A percentile compares a stretch with the other conserved stretches of the same genome.
Conservation (phyloP, 106 monocot species). For the Dendrobium catenatum region DNA sequence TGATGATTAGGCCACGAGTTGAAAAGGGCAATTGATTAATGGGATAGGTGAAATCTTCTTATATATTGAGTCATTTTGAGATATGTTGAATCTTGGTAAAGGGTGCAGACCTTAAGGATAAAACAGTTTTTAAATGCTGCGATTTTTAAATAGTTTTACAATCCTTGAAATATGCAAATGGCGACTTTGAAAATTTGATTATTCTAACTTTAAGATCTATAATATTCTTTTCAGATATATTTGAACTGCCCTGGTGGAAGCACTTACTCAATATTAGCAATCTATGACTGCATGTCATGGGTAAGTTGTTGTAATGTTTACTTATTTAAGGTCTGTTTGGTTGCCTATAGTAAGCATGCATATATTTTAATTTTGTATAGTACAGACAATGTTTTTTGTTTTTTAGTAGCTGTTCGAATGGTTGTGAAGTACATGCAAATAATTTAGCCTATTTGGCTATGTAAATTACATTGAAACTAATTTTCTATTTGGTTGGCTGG, state of each 20-base stretch:
- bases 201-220: background rate
- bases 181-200: background rate
- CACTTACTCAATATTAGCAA: slow-evolving; percentile 86
- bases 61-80: background rate
- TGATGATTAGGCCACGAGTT: background rate
- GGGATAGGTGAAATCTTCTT: background rate
- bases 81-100: background rate
- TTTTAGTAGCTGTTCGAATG: background rate
- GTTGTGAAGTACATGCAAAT: background rate
- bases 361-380: slow-evolving; percentile 1
- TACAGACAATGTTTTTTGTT: background rate
- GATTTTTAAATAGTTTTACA: background rate
- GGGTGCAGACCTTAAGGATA: background rate
- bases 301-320: slow-evolving; percentile 27
- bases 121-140: background rate
- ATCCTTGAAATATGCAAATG: background rate
- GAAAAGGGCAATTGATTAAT: background rate
- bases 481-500: background rate
- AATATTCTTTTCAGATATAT: slow-evolving; percentile 58
- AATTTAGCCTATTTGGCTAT: background rate
- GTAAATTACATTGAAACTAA: background rate
- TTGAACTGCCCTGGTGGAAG: slow-evolving; percentile 95
- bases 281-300: slow-evolving; percentile 98
- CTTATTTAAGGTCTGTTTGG: background rate
- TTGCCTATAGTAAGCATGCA: background rate